Conservation (phyloP, 495 filamentous ascomycete genomes). For the Aspergillus egyptiacus region DNA sequence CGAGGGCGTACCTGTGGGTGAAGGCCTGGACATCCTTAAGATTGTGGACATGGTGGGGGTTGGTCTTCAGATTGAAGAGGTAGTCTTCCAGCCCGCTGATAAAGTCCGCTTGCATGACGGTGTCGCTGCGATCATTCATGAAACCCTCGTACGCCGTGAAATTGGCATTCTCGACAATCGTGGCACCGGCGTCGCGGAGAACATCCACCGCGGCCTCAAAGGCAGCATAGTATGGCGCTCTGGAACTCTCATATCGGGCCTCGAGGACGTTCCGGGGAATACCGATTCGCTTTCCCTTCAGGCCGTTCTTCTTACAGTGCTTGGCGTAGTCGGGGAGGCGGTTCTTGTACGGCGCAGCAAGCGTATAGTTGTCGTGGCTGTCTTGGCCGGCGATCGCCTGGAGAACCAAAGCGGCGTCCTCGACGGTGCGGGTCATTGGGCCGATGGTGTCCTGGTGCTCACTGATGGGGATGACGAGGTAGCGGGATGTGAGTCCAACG, state of each 20-base stretch:
- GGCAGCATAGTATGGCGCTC: not conserved
- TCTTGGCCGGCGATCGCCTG: not conserved
- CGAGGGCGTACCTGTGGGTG: not conserved
- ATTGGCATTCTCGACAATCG: not conserved
- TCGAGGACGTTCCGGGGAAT: not conserved
- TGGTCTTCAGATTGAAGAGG: not conserved
- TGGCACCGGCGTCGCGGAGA: not conserved
- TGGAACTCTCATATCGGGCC: not conserved
- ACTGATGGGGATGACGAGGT: not conserved
- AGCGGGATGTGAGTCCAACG: not conserved
- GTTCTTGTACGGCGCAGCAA: not conserved
- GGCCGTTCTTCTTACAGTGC: not conserved
- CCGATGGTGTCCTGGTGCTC: conserved; percentile 1
- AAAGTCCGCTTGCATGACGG: not conserved
- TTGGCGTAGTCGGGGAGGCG: not conserved
- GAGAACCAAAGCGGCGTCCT: not conserved
- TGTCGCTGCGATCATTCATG: not conserved
- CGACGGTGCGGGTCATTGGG: not conserved
- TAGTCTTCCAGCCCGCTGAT: not conserved
- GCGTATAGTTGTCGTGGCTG: not conserved
- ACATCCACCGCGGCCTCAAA: not conserved
- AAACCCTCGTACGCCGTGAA: not conserved
- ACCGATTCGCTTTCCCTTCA: not conserved
- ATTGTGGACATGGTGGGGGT: not conserved
- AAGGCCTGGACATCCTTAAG: not conserved